A percentile compares a stretch with the other conserved stretches of the same genome.
Evolutionary conservation across 208 protist genomes (phyloP).

Genomic region (Leishmania turanica): DNA sequence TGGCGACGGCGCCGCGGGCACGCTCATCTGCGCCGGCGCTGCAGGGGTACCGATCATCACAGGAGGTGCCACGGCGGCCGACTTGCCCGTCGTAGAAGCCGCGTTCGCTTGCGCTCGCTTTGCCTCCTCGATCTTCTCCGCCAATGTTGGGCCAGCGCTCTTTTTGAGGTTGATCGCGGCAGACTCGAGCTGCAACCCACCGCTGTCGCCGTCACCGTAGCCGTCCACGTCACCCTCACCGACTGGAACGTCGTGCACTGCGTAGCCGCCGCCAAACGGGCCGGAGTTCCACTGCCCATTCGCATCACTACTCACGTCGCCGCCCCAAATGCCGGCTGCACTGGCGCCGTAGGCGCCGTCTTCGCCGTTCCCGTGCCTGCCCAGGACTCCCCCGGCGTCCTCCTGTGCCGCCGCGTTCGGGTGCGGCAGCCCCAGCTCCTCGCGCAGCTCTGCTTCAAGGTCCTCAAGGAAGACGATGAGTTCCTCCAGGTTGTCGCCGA

Average conservation of each 20-base stretch:
- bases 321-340: constrained; percentile 16
- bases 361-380: constrained; percentile 7
- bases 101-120: constrained; percentile 16
- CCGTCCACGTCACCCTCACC: constrained; percentile 47
- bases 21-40: background rate
- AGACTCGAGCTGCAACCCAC: constrained; percentile 80
- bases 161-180: constrained; percentile 54
- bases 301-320: background rate
- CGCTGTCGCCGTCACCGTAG: constrained; percentile 27
- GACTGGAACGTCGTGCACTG: constrained; percentile 23
- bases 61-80: background rate
- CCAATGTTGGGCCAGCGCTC: constrained; percentile 30
- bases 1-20: background rate
- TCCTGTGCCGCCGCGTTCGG: constrained; percentile 29
- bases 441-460: constrained; percentile 70
- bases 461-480: constrained; percentile 68
- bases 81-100: background rate
- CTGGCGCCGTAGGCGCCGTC: constrained; percentile 3
- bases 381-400: constrained; percentile 29
- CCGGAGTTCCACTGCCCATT: background rate
- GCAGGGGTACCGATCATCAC: background rate
- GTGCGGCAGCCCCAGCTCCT: constrained; percentile 50
- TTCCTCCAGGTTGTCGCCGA: constrained; percentile 88
- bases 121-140: constrained; percentile 30
- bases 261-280: constrained; percentile 3